Base-by-base conservation (phyloP, 208 protist species). In the Borovskyia barvae region DNA sequence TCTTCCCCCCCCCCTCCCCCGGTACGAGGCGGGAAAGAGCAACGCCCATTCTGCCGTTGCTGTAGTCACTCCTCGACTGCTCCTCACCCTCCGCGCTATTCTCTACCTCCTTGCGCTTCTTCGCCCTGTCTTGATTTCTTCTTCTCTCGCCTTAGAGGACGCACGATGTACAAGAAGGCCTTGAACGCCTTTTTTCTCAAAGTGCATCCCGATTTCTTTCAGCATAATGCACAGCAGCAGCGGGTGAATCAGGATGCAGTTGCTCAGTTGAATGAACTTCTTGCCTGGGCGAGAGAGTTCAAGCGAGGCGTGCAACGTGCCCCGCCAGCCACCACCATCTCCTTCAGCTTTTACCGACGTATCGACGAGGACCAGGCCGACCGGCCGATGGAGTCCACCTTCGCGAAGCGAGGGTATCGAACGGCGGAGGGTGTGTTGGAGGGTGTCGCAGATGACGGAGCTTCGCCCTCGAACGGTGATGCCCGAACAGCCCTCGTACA, bases 201-300 rank as follows among this genome's bases (percentile, higher is more conserved):
- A 71, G 86, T 94, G n/a, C 91, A 96, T 48, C 91, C 91, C 7
- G 91, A 96, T 55, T 94, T 96, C 33, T 96, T 96, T 43, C 77
- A 92, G 52, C 69, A 85, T 62, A 92, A 92, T 66, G 68, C 58
- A 12, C 62, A 72, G 50, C 83, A 92, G 58, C 91, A 93, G 57
- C 32, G 61, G 2, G 62, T 80, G 17, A 96, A 96, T 51, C 87
- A 96, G 48, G 85, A 86, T 26, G 76, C 87, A 14, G 85, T 96
- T 9, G 87, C 91, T 3, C 91, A 93, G 67, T 80, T 96, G 24
- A 96, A 96, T 54, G 91, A 96, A 65, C 55, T 96, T 22, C 80
- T 96, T 1, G 82, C 83, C 49, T 96, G 91, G 91, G 91, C 87
- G 20, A 82, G 84, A 37, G 80, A 91, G 42, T 94, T 93, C 54